Base-by-base conservation (phyloP, 305 asterid species). In the Solanum chacoense region DNA sequence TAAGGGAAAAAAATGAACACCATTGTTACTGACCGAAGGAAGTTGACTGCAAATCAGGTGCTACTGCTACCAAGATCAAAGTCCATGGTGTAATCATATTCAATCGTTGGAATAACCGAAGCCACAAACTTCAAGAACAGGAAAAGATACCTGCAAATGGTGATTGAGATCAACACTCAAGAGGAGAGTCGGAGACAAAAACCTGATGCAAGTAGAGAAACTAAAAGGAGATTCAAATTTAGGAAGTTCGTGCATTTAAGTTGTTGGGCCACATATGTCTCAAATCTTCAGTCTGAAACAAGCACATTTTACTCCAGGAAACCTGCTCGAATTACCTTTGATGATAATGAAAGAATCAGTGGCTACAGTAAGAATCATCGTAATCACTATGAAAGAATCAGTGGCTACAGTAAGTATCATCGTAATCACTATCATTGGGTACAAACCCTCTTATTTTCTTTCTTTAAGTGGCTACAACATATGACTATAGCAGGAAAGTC, bases 61-160 rank as follows among this genome's bases (percentile, higher is more conserved):
- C 98, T 93, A 74, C 97, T 93, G 95, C 99, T 94, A 78, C 99
- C 99, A 77, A 96, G 94, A 92, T 97, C 99, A 81, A 97, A 97
- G 98, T 96, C 99, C 99, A 97, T 94, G 28, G 99, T 97, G 92
- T 97, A 94, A 91, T 97, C 99, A 87, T 97, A 97, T 90, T 97
- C 99, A 75, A 97, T 97, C 79, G 99, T 97, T 85, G 99, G 99
- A 89, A 97, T 97, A 77, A 96, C 98, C 9, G 99, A 96, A 42
- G 99, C 99, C 94, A 97, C 89, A 92, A 97, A 97, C 93, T 96
- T 97, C 94, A 96, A 93, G 96, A 97, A 97, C 91, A 97, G 89
- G 95, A 97, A 97, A 73, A 97, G 98, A 91, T 96, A 97, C 98
- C 99, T 97, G 97, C 89, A 86, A 88, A 89, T 79, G 77, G 38